Evolutionary conservation across 2,329 filamentous ascomycete species (phyloP).

Genomic region (Aspergillus sp.): DNA sequence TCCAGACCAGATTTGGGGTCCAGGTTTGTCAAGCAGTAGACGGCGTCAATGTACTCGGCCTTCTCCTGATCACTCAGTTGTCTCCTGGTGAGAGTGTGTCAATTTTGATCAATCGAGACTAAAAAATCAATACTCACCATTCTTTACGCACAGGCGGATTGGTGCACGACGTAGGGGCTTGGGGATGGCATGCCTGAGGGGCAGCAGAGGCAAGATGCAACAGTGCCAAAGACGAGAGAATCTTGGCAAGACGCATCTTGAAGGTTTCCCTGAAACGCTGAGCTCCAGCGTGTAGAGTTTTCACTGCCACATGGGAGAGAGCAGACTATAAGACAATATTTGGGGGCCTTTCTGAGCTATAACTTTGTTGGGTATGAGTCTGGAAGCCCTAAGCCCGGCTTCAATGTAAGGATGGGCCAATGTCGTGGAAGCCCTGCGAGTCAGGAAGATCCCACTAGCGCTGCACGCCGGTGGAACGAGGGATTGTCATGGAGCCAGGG

Average conservation of each 20-base stretch:
- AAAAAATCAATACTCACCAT: slow-evolving; percentile 13
- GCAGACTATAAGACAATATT: not conserved
- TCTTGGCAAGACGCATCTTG: slow-evolving; percentile 12
- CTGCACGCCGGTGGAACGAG: not conserved
- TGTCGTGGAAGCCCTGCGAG: not conserved
- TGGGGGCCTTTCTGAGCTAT: not conserved
- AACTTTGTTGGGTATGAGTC: slow-evolving; percentile 2
- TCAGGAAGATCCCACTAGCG: not conserved
- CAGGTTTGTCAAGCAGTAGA: slow-evolving; percentile 13
- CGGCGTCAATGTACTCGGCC: slow-evolving; percentile 12
- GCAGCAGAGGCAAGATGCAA: slow-evolving; percentile 5
- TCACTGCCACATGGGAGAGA: slow-evolving; percentile 1
- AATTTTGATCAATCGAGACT: not conserved
- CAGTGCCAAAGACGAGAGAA: slow-evolving; percentile 7
- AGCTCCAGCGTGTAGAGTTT: not conserved
- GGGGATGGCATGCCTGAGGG: not conserved
- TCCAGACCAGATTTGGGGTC: slow-evolving; percentile 14
- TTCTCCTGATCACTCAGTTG: slow-evolving; percentile 5
- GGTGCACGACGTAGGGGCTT: slow-evolving; percentile 1
- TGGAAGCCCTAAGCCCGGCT: slow-evolving; percentile 1
- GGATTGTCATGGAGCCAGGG: not conserved
- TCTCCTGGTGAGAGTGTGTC: slow-evolving; percentile 8
- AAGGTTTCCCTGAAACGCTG: slow-evolving; percentile 7
- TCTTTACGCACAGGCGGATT: slow-evolving; percentile 18
- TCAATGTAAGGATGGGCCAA: slow-evolving; percentile 1